These are phyloP conservation scores for Clavaria fumosa DNA, from an alignment of 768 basidiomycete species.

Conservation along the genomic window DNA sequence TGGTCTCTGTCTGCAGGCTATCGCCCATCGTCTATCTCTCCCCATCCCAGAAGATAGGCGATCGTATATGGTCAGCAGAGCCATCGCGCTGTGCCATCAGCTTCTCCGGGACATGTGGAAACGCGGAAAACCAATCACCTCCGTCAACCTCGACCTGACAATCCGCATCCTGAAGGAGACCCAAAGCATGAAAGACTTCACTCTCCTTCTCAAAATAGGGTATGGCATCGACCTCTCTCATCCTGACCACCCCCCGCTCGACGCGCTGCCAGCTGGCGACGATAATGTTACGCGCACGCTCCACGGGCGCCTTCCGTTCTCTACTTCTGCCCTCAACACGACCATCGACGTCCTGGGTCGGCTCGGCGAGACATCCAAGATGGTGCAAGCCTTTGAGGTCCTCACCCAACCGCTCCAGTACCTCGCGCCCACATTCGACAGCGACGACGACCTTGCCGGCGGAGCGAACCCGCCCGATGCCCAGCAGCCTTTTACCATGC, in stretches of 20 bases:
- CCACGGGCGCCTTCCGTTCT: slow-evolving; percentile 30
- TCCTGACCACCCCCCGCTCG: slow-evolving; percentile 52
- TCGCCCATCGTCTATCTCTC: slow-evolving; percentile 50
- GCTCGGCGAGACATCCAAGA: slow-evolving; percentile 40
- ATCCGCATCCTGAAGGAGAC: slow-evolving; percentile 57
- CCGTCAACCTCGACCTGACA: slow-evolving; percentile 49
- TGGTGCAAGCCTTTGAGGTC: slow-evolving; percentile 66
- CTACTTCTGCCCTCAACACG: slow-evolving; percentile 55
- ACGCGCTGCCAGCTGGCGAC: slow-evolving; percentile 5
- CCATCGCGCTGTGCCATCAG: slow-evolving; percentile 30
- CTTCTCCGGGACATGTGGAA: slow-evolving; percentile 45
- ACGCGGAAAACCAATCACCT: slow-evolving; percentile 32
- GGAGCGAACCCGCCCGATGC: slow-evolving; percentile 23
- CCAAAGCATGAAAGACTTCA: slow-evolving; percentile 38
- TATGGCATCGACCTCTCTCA: slow-evolving; percentile 68
- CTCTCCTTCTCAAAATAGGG: slow-evolving; percentile 42
- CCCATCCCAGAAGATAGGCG: slow-evolving; percentile 30
- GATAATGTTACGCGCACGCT: slow-evolving; percentile 5
- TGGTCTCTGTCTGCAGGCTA: slow-evolving; percentile 48
- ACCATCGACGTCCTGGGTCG: slow-evolving; percentile 57
- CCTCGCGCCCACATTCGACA: slow-evolving; percentile 43
- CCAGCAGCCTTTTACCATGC: slow-evolving; percentile 24
- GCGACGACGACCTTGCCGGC: slow-evolving; percentile 50
- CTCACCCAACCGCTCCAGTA: slow-evolving; percentile 53
- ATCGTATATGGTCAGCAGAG: slow-evolving; percentile 23